A percentile compares a stretch with the other conserved stretches of the same genome.
Evolutionary conservation across 139 green algal species (phyloP).

Genomic region (Eudorina sp.): DNA sequence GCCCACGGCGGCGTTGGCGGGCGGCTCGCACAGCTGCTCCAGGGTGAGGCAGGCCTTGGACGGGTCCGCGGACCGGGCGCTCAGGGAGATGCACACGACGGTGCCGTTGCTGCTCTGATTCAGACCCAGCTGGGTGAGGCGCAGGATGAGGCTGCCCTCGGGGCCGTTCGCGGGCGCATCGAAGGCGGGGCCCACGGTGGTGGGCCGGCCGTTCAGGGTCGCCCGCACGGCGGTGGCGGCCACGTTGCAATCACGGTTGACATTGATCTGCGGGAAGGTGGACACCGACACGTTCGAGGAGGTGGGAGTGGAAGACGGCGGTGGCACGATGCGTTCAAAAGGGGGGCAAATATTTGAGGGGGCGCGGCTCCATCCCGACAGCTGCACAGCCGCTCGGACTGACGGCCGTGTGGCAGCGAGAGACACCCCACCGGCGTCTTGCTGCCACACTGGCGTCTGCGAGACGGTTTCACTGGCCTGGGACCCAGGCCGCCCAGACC

Average conservation of each 20-base stretch:
- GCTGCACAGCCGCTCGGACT: too few species aligned
- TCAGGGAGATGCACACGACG: background rate
- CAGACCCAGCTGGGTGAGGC: constrained; percentile 8
- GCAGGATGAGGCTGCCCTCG: background rate
- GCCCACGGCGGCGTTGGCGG: background rate
- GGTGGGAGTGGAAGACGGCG: background rate
- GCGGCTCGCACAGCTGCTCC: constrained; percentile 7
- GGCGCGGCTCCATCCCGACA: too few species aligned
- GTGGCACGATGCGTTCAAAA: background rate
- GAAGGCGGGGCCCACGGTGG: background rate
- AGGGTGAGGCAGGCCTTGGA: background rate
- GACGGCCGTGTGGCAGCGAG: too few species aligned
- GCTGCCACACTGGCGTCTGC: too few species aligned
- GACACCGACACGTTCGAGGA: background rate
- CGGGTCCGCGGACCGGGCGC: background rate
- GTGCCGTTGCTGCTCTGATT: background rate
- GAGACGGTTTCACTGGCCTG: too few species aligned
- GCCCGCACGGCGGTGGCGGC: background rate
- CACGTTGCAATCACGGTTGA: background rate
- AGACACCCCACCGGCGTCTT: too few species aligned
- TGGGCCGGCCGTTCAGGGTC: background rate
- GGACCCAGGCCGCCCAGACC: too few species aligned
- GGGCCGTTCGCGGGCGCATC: background rate
- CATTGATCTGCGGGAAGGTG: background rate
- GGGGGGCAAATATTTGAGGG: too few species aligned